Percentiles rank a stretch among this genome's conserved stretches.
Conservation (phyloP, 805 yeast genomes). For the Kazachstania viticola region DNA sequence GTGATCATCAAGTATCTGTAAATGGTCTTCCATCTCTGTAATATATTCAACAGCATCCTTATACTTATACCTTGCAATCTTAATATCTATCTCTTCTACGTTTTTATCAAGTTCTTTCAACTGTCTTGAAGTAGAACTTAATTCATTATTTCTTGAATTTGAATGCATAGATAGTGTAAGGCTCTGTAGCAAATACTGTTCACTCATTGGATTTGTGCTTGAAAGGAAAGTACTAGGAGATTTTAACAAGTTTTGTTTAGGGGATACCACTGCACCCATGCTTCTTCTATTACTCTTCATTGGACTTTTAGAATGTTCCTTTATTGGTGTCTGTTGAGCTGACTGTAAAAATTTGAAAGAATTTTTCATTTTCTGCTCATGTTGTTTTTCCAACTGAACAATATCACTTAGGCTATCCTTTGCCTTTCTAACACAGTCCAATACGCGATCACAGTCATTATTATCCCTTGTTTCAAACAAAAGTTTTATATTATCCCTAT, state of each 20-base stretch:
- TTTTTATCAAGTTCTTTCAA: constrained; percentile 46
- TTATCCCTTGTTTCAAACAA: constrained; percentile 18
- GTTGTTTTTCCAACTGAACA: constrained; percentile 36
- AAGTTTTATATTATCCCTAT: constrained; percentile 1
- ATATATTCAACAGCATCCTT: constrained; percentile 30
- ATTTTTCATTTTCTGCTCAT: constrained; percentile 33
- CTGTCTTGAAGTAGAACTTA: constrained; percentile 31
- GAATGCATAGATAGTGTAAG: constrained; percentile 52
- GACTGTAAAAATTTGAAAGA: constrained; percentile 32
- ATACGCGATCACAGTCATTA: constrained; percentile 30
- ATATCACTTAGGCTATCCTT: constrained; percentile 48
- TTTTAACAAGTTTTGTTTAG: constrained; percentile 6
- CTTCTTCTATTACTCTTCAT: constrained; percentile 27
- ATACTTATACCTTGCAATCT: constrained; percentile 49
- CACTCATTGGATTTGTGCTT: too few relatives aligned
- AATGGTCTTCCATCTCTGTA: constrained; percentile 25
- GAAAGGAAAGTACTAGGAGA: background rate
- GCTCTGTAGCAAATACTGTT: constrained; percentile 38
- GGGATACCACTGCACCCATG: constrained; percentile 9
- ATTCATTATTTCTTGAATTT: constrained; percentile 42
- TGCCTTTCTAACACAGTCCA: constrained; percentile 48
- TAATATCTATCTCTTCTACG: constrained; percentile 59
- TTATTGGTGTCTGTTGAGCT: constrained; percentile 25
- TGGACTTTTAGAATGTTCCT: constrained; percentile 24
- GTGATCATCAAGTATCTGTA: constrained; percentile 9